Percentiles rank a stretch among this genome's conserved stretches.
Conservation (phyloP, 352 stramenopile genomes). For the Bremia lactucae region DNA sequence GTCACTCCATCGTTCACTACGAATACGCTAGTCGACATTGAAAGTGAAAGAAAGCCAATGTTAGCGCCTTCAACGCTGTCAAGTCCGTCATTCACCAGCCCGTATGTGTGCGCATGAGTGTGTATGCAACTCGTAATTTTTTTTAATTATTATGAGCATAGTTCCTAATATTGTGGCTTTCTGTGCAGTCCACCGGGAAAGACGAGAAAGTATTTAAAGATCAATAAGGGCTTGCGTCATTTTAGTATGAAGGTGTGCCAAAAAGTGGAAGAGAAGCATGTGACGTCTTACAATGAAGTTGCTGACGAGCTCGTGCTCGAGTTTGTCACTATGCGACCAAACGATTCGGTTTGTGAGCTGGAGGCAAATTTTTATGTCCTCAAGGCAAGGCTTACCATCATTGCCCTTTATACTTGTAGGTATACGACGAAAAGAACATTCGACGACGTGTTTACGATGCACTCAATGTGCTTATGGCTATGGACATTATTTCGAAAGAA, state of each 20-base stretch:
- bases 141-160: neutral
- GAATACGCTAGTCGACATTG: constrained; percentile 4
- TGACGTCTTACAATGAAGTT: constrained; percentile 94
- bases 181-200: constrained; percentile 43
- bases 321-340: constrained; percentile 77
- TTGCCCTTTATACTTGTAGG: constrained; percentile 18
- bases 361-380: no score
- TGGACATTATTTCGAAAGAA: constrained; percentile 97
- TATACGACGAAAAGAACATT: constrained; percentile 95
- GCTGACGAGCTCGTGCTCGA: constrained; percentile 88
- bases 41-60: constrained; percentile 9
- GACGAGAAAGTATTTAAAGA: constrained; percentile 75
- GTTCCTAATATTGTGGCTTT: constrained; percentile 4
- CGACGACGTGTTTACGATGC: constrained; percentile 94
- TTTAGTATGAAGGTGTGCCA: constrained; percentile 95
- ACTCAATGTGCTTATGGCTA: constrained; percentile 96
- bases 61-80: constrained; percentile 4
- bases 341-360: constrained; percentile 72
- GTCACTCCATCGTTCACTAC: constrained; percentile 6
- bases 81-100: constrained; percentile 49
- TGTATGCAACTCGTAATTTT: neutral
- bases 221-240: constrained; percentile 88
- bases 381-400: neutral
- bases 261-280: constrained; percentile 94
- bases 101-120: constrained; percentile 24